Base-by-base conservation (phyloP, 805 yeast species). In the Zygoascus flipseniorum region DNA sequence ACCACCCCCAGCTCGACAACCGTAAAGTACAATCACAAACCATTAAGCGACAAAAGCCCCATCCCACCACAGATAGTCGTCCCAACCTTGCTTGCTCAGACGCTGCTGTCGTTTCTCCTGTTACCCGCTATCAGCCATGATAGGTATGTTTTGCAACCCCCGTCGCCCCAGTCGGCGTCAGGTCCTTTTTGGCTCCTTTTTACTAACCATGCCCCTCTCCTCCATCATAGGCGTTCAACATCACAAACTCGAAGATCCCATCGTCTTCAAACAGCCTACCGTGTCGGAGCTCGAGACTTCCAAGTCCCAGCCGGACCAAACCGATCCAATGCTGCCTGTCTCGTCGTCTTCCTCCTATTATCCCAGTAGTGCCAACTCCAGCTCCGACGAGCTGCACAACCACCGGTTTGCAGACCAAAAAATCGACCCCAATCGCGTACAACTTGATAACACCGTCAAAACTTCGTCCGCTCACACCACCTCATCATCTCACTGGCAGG, bases 211-310 rank as follows among this genome's bases (percentile, higher is more conserved):
- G 2, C 39, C 13, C 14, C 32, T 44, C 9, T 20, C 31, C 11
- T 14, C 18, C 3, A 13, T n/a, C n/a, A 9, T 28, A 44, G 47
- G 31, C 47, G 5, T 44, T 26, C 20, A 44, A 23, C 47, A 23
- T 23, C 28, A 35, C 39, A 35, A 35, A 35, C 49, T 46, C 10
- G 49, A 46, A 26, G 49, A 46, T 14, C 49, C 49, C 14, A 46
- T 46, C n/a, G 41, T 46, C 5, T 46, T 46, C 23, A 46, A 46
- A 19, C 39, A 35, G 16, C 39, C 39, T 2, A 13, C 39, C 16
- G 39, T 35, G 16, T 35, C 39, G 39, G 39, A 35, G 39, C 39
- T 35, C 16, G 39, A 11, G 39, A 10, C 8, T n/a, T 13, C 16
- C 16, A 35, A 35, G 39, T 11, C 16, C 13, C 16, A 35, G 16